phyloP scores from a whole-genome alignment of 2,329 filamentous ascomycete genomes.

The Colletotrichum acutatum region DNA sequence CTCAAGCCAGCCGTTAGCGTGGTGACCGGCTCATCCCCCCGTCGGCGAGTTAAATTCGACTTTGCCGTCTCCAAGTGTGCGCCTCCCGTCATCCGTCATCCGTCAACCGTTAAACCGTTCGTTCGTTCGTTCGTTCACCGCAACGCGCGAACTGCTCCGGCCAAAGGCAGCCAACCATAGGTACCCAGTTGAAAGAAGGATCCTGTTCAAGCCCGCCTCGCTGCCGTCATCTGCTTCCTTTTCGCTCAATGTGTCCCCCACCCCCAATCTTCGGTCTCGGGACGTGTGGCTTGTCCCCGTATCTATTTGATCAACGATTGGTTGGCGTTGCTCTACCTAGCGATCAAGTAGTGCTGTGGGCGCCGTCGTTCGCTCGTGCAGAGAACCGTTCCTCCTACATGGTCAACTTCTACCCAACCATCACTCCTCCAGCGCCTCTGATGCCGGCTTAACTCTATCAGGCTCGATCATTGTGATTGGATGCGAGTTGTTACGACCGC shows the following conservation, averaged over 20 bases:
- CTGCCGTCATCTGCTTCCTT: constrained; percentile 23
- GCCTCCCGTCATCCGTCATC: constrained; percentile 19
- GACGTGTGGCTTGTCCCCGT: not conserved
- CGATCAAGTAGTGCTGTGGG: not conserved
- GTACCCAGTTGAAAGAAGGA: not conserved
- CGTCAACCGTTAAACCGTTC: not conserved
- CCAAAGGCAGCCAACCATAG: not conserved
- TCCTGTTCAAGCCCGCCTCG: not conserved
- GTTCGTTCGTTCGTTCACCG: not conserved
- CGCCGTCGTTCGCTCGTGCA: not conserved
- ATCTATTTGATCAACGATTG: not conserved
- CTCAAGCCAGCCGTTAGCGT: constrained; percentile 21
- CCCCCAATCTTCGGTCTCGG: constrained; percentile 3
- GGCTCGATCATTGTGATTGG: constrained; percentile 3
- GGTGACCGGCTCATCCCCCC: constrained; percentile 10
- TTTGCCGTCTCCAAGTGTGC: constrained; percentile 9
- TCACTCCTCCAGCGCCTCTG: constrained; percentile 9
- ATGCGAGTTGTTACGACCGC: not conserved
- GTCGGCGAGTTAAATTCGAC: constrained; percentile 26
- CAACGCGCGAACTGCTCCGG: constrained; percentile 24
- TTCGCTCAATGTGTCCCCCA: not conserved
- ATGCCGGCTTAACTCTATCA: constrained; percentile 24
- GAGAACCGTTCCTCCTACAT: not conserved
- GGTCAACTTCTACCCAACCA: not conserved
- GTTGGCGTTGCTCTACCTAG: not conserved